Percentiles rank a stretch among this genome's conserved stretches.
Evolutionary conservation across 768 basidiomycete genomes (phyloP).

Genomic region (Auriscalpium orientale): DNA sequence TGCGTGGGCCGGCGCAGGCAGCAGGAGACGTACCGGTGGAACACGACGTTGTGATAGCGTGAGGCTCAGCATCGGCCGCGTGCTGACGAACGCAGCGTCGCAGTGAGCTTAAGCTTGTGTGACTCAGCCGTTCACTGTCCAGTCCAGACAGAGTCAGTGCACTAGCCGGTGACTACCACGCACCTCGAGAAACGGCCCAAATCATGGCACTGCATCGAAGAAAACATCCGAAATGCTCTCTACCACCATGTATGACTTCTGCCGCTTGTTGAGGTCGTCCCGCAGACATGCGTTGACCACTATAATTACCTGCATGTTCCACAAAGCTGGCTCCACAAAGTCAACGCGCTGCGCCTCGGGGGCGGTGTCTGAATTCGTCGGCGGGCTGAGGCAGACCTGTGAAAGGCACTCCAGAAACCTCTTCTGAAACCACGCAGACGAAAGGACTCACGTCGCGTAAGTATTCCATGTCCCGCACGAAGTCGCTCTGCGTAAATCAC

Average conservation of each 20-base stretch:
- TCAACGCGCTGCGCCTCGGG: constrained; percentile 68
- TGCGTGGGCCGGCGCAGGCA: too few species aligned
- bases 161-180: too few species aligned
- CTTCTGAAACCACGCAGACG: constrained; percentile 1
- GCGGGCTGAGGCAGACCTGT: constrained; percentile 79
- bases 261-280: constrained; percentile 89
- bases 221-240: constrained; percentile 89
- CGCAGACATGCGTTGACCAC: constrained; percentile 86
- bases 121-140: too few species aligned
- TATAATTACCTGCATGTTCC: constrained; percentile 94
- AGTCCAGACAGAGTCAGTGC: too few species aligned
- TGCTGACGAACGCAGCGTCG: too few species aligned
- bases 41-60: too few species aligned
- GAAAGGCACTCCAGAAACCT: background rate
- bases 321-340: constrained; percentile 92
- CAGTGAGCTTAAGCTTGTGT: too few species aligned
- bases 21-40: too few species aligned
- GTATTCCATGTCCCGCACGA: constrained; percentile 97
- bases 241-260: constrained; percentile 91
- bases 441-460: constrained; percentile 71
- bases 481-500: constrained; percentile 93
- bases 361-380: constrained; percentile 72
- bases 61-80: too few species aligned
- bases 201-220: constrained; percentile 77
- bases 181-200: constrained; percentile 94